phyloP scores from a whole-genome alignment of 1,284 basidiomycete genomes.

The Butyriboletus regius region DNA sequence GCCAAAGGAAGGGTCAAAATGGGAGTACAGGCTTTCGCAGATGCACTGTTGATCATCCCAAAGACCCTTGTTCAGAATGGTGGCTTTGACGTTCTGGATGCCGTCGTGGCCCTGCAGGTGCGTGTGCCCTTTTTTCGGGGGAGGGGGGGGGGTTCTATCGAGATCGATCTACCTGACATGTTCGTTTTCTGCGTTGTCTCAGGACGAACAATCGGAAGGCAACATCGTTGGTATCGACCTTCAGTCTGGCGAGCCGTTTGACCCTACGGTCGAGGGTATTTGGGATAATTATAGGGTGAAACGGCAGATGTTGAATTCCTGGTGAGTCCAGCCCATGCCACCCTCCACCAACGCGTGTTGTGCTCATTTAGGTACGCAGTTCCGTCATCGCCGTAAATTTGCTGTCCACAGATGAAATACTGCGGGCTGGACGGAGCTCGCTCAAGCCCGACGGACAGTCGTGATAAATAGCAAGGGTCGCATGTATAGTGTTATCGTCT shows the following conservation, averaged over 20 bases:
- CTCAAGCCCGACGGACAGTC: conserved; percentile 72
- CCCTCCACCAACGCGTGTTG: conserved; percentile 17
- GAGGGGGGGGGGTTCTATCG: not conserved
- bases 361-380: conserved; percentile 40
- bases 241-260: conserved; percentile 90
- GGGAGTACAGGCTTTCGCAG: conserved; percentile 95
- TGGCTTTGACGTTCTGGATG: conserved; percentile 95
- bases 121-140: conserved; percentile 13
- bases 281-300: conserved; percentile 99
- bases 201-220: conserved; percentile 91
- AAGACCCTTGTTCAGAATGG: conserved; percentile 96
- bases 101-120: conserved; percentile 83
- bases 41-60: conserved; percentile 89
- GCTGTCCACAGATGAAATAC: conserved; percentile 89
- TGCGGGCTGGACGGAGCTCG: conserved; percentile 87
- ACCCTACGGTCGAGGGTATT: conserved; percentile 89
- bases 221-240: conserved; percentile 88
- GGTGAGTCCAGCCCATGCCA: conserved; percentile 45
- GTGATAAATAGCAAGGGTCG: conserved; percentile 28
- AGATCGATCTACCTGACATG: conserved; percentile 11
- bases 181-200: conserved; percentile 7
- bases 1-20: conserved; percentile 97
- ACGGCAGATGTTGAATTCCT: conserved; percentile 95
- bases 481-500: conserved; percentile 20
- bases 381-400: conserved; percentile 97